Conservation (phyloP, 306 rosid genomes). For the Castanea crenata region DNA sequence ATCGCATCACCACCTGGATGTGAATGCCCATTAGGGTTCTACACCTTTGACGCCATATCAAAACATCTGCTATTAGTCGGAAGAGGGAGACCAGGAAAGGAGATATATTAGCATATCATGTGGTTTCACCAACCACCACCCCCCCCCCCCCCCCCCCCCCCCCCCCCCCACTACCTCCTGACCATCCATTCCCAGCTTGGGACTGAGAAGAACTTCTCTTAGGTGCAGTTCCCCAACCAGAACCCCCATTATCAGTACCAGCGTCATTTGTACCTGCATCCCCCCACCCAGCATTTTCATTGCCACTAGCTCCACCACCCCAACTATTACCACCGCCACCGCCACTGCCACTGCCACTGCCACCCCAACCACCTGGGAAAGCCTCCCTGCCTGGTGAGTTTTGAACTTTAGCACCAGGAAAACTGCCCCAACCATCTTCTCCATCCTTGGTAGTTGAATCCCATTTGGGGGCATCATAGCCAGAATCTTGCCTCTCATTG, state of each 20-base stretch:
- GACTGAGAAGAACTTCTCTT: slow-evolving; percentile 26
- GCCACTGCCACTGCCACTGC: slow-evolving; percentile 37
- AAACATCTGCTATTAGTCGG: background rate
- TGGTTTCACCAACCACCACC: slow-evolving; percentile 38
- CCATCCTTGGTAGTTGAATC: slow-evolving; percentile 65
- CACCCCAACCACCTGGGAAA: slow-evolving; percentile 80
- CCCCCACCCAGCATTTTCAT: slow-evolving; percentile 27
- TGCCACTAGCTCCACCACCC: slow-evolving; percentile 20
- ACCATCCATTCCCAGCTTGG: slow-evolving; percentile 49
- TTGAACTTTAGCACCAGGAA: slow-evolving; percentile 76
- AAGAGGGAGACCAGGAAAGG: background rate
- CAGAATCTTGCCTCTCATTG: slow-evolving; percentile 67
- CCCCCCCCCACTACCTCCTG: slow-evolving; percentile 24
- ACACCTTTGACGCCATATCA: background rate
- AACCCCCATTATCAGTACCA: slow-evolving; percentile 30
- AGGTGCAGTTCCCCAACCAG: slow-evolving; percentile 48
- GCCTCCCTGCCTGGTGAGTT: slow-evolving; percentile 91
- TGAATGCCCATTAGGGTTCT: background rate
- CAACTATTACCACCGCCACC: slow-evolving; percentile 21
- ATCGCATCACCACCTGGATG: background rate
- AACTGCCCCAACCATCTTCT: slow-evolving; percentile 62
- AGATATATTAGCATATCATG: background rate
- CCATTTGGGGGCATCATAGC: slow-evolving; percentile 56
- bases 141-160: slow-evolving; percentile 20
- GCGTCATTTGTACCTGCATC: slow-evolving; percentile 30